Percentiles rank a stretch among this genome's conserved stretches.
These are phyloP conservation scores for Tuber magnatum DNA, from an alignment of 495 filamentous ascomycete species.

Conservation along the genomic window DNA sequence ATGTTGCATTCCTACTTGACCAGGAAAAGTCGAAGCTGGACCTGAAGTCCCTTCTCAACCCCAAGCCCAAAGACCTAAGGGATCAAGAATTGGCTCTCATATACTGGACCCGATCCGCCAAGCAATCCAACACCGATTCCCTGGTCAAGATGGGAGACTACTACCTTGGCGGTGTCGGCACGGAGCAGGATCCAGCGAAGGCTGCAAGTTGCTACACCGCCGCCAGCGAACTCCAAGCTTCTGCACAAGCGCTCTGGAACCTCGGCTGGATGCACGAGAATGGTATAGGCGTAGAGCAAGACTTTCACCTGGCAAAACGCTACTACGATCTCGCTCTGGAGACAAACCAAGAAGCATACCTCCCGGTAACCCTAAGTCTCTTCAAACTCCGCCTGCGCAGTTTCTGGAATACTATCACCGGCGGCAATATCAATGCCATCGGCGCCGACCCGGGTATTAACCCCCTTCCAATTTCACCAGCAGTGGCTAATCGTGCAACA, in stretches of 20 bases:
- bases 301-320: conserved; percentile 94
- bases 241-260: conserved; percentile 93
- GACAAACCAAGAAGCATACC: conserved; percentile 85
- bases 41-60: conserved; percentile 42
- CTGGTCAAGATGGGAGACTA: conserved; percentile 98
- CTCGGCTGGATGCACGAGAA: conserved; percentile 99
- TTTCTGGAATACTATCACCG: conserved; percentile 87
- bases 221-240: conserved; percentile 81
- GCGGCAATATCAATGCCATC: conserved; percentile 83
- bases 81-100: conserved; percentile 61
- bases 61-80: conserved; percentile 24
- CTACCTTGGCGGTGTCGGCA: conserved; percentile 74
- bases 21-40: conserved; percentile 61
- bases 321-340: conserved; percentile 89
- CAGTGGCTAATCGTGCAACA: neutral
- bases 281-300: conserved; percentile 83
- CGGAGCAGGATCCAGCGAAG: conserved; percentile 68
- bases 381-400: conserved; percentile 77
- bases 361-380: conserved; percentile 84
- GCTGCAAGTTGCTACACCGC: conserved; percentile 87
- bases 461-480: neutral
- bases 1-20: conserved; percentile 88
- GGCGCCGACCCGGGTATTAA: conserved; percentile 74
- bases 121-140: conserved; percentile 87
- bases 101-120: conserved; percentile 93